Percentiles rank a stretch among this genome's conserved stretches.
Evolutionary conservation across 2,329 filamentous ascomycete genomes (phyloP).

Genomic region (Fusarium algeriense): DNA sequence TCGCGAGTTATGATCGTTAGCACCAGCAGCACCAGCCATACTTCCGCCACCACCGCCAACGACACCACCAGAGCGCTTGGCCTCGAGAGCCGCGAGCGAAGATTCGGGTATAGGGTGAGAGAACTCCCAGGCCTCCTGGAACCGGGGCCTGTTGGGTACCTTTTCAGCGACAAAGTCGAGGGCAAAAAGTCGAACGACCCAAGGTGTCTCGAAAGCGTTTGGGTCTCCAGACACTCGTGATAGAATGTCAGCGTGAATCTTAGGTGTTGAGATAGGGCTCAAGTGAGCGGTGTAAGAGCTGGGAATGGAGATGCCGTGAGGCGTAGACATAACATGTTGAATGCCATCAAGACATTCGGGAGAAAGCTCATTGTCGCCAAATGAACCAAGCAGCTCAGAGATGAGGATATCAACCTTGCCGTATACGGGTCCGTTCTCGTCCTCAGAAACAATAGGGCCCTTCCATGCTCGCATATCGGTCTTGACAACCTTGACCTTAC

Average conservation of each 20-base stretch:
- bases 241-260: constrained; percentile 83
- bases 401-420: constrained; percentile 90
- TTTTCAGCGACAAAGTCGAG: constrained; percentile 84
- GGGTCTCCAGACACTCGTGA: constrained; percentile 71
- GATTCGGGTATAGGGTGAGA: constrained; percentile 76
- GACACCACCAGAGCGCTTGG: constrained; percentile 72
- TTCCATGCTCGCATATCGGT: constrained; percentile 98
- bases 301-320: constrained; percentile 92
- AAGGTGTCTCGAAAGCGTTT: constrained; percentile 88
- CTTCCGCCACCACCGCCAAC: constrained; percentile 77
- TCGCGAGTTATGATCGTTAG: constrained; percentile 93
- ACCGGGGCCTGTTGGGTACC: constrained; percentile 69
- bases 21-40: constrained; percentile 80
- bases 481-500: constrained; percentile 87
- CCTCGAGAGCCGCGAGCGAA: constrained; percentile 66
- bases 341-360: constrained; percentile 97
- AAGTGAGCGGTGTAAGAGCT: constrained; percentile 93
- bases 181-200: constrained; percentile 92
- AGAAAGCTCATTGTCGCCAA: constrained; percentile 96
- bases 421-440: constrained; percentile 60
- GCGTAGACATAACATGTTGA: constrained; percentile 83
- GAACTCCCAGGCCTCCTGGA: constrained; percentile 86
- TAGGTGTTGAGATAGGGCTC: constrained; percentile 90
- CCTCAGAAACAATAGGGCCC: constrained; percentile 72
- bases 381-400: constrained; percentile 93